Conservation (phyloP, 495 filamentous ascomycete genomes). For the Trichoderma gamsii region DNA sequence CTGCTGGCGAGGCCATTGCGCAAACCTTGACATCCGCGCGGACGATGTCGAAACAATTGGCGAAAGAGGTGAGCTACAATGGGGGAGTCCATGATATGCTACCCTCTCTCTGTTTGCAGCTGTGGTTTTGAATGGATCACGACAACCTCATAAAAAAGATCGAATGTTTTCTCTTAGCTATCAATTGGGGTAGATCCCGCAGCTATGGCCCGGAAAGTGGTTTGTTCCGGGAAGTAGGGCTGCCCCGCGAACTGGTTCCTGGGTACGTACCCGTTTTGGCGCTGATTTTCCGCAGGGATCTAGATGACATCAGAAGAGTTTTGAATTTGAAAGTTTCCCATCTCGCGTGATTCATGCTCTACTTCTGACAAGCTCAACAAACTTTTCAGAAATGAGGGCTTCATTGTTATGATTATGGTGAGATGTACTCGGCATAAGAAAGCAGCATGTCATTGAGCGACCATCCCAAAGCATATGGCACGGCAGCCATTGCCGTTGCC, state of each 20-base stretch:
- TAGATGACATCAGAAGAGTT: slow-evolving; percentile 3
- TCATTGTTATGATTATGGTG: not conserved
- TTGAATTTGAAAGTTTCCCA: not conserved
- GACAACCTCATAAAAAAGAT: not conserved
- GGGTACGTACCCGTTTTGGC: slow-evolving; percentile 10
- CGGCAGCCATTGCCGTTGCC: slow-evolving; percentile 55
- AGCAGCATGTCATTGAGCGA: slow-evolving; percentile 46
- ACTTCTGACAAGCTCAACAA: not conserved
- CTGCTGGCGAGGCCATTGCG: slow-evolving; percentile 19
- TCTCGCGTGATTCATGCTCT: not conserved
- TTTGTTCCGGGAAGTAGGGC: slow-evolving; percentile 16
- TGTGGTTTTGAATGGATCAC: not conserved
- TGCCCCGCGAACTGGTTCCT: slow-evolving; percentile 17
- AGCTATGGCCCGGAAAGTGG: slow-evolving; percentile 3
- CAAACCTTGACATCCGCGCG: slow-evolving; percentile 55
- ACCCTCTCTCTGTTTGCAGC: not conserved
- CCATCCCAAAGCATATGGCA: slow-evolving; percentile 50
- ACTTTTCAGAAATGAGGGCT: not conserved
- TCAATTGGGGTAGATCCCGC: not conserved
- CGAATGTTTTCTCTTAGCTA: slow-evolving; percentile 2
- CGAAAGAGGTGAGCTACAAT: slow-evolving; percentile 71
- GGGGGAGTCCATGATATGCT: slow-evolving; percentile 69
- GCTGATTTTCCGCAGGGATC: not conserved
- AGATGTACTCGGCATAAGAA: not conserved
- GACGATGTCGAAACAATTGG: slow-evolving; percentile 67